A percentile compares a stretch with the other conserved stretches of the same genome.
Evolutionary conservation across 2,329 filamentous ascomycete genomes (phyloP).

Genomic region (Penicillium sumatraense): DNA sequence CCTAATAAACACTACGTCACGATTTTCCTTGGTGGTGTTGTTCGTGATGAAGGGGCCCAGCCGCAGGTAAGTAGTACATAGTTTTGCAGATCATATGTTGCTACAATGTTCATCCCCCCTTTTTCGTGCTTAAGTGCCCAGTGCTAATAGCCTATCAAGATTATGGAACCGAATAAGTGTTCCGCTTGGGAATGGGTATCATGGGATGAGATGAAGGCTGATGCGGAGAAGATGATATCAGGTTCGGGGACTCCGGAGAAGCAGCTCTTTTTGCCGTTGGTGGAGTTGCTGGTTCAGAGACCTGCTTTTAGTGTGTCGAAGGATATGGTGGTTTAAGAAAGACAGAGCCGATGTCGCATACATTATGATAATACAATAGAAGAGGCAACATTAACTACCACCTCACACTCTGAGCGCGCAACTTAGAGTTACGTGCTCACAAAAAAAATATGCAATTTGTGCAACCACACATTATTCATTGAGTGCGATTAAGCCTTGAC

Average conservation of each 20-base stretch:
- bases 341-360: too few species aligned
- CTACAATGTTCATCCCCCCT: neutral
- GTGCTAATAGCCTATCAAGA: slow-evolving; percentile 10
- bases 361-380: too few species aligned
- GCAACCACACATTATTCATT: neutral
- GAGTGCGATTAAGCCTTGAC: neutral
- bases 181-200: slow-evolving; percentile 58
- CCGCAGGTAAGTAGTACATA: slow-evolving; percentile 54
- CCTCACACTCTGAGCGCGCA: too few species aligned
- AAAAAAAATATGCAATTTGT: neutral
- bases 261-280: slow-evolving; percentile 54
- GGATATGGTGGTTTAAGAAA: neutral
- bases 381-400: too few species aligned
- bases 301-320: slow-evolving; percentile 27
- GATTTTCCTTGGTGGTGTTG: slow-evolving; percentile 64
- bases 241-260: slow-evolving; percentile 31
- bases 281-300: slow-evolving; percentile 51
- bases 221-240: slow-evolving; percentile 36
- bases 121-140: neutral
- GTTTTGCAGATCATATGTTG: slow-evolving; percentile 27
- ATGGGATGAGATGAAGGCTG: slow-evolving; percentile 53
- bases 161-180: slow-evolving; percentile 59
- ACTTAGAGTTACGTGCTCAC: too few species aligned
- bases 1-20: slow-evolving; percentile 73
- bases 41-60: slow-evolving; percentile 53